Evolutionary conservation across 192 early-diverging fungal species (phyloP), one percentile per base, ranked within the genome.

Genomic region (Backusella mclennaniae): DNA sequence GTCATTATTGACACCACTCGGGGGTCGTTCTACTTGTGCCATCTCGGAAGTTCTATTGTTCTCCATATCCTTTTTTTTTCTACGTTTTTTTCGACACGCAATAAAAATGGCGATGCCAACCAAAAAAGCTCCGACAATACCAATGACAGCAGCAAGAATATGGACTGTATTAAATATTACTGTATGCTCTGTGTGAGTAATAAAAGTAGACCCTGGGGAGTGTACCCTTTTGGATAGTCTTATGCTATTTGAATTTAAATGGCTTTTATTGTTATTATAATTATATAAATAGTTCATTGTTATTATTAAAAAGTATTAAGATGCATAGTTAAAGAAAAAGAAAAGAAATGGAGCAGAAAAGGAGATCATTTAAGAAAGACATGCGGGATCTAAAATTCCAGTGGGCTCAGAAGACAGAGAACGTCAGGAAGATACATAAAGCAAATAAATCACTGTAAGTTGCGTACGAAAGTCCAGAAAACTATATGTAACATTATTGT

Each of bases 341-440:
- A 21, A 46, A 71, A 23, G 12, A 71, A 46, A 71, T n/a, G 29
- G 4, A 49, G 23, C 15, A 71, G 39, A 49, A 71, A 71, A 71
- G 36, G 39, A 26, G 36, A 71, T 36, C 29, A 35, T 68, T n/a
- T 35, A 68, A 63, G 23, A 63, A 63, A 63, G 46, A 33, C 33
- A 71, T 12, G 35, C 70, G 70, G 70, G 26, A 46, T 71, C 70
- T 71, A 46, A 71, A 70, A 71, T 63, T 46, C 23, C 7, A 35
- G 35, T 68, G 33, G 67, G 35, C 35, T 68, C 26, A 71, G 70
- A 71, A 71, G 70, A 29, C 42, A 49, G 42, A 41, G 70, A 71
- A 71, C 44, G 70, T 71, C 70, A 71, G 70, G 70, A 71, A 71
- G 70, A 71, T 71, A 71, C 70, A 71, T 46, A 12, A 63, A 63